Base-by-base conservation (phyloP, 768 basidiomycete genomes). In the Antrodiella citrinella region DNA sequence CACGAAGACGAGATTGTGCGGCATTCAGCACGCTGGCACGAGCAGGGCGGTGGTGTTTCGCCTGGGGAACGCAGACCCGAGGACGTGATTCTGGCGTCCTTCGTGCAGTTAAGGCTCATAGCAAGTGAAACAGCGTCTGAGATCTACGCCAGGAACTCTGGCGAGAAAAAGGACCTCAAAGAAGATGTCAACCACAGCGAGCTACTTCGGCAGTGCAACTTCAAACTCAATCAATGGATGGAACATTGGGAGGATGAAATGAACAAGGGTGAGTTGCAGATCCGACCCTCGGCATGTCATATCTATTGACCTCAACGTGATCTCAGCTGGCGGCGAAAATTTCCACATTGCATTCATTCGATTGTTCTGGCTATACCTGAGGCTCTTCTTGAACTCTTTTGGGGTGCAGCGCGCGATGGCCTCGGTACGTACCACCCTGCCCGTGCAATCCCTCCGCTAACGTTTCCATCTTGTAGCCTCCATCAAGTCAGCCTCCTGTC, bases 351-450 rank as follows among this genome's bases (percentile, higher is more conserved):
- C 82, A 5, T 80, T 91, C 65, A 72, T 91, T 18, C 79, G 67
- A 57, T 78, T 86, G 59, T 91, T 91, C 72, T 76, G 85, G 46
- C 70, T 88, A 26, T 78, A 91, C 62, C 84, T 88, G 45, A 74
- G 84, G 53, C 72, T 92, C 45, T 91, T 91, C 68, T 66, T 91
- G 62, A 91, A 91, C 64, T 87, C 84, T 55, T 86, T 90, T 63
- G 89, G 86, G 21, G 79, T 90, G 44, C 82, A 84, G 56, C 73
- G 76, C n/a, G 74, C 78, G 26, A 72, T 82, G 65, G 63, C 71
- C 47, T 73, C 80, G 48, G 84, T 79, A 58, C 59, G 77, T 69
- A 19, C 22, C 21, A 18, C 47, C n/a, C 23, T 35, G 10, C 35
- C 18, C 35, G 35, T 38, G 35, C 10, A 18, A 38, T 18, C 35